phyloP scores from a whole-genome alignment of 2,329 filamentous ascomycete genomes.

The Cladorrhinum sp. region DNA sequence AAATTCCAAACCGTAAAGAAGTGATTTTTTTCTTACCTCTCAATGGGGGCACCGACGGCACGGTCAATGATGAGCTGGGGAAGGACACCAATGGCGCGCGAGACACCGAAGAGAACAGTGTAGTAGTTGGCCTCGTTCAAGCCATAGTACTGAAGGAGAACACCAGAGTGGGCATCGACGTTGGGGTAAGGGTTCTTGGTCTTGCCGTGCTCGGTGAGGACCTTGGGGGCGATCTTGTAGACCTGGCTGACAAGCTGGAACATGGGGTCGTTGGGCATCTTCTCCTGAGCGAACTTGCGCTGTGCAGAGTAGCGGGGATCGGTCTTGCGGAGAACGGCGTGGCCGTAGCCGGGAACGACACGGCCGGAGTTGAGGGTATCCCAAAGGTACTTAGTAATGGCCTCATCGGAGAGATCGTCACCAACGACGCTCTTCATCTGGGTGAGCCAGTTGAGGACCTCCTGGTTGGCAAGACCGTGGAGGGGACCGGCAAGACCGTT shows the following conservation, averaged over 20 bases:
- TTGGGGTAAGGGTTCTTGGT: slow-evolving; percentile 99
- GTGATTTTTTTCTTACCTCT: slow-evolving; percentile 53
- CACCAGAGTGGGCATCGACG: slow-evolving; percentile 97
- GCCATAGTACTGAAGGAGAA: slow-evolving; percentile 99
- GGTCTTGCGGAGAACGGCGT: slow-evolving; percentile 99
- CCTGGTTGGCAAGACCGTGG: slow-evolving; percentile 99
- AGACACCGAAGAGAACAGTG: slow-evolving; percentile 99
- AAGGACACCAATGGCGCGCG: slow-evolving; percentile 94
- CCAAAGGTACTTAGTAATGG: slow-evolving; percentile 99
- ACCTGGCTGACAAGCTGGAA: slow-evolving; percentile 99
- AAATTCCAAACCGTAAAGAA: neutral
- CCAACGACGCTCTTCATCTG: slow-evolving; percentile 98
- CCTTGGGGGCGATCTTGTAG: slow-evolving; percentile 98
- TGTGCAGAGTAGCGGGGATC: slow-evolving; percentile 98
- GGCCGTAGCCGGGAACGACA: slow-evolving; percentile 96
- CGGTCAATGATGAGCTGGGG: slow-evolving; percentile 99
- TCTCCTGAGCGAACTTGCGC: slow-evolving; percentile 90
- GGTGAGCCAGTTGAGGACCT: slow-evolving; percentile 97
- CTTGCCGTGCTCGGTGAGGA: slow-evolving; percentile 99
- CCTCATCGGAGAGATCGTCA: slow-evolving; percentile 91
- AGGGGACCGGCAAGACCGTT: slow-evolving; percentile 98
- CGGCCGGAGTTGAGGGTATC: slow-evolving; percentile 91
- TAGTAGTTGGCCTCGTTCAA: slow-evolving; percentile 99
- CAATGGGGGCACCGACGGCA: slow-evolving; percentile 92
- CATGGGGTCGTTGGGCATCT: slow-evolving; percentile 96